Base-by-base conservation (phyloP, 1,284 basidiomycete genomes). In the Meripilus lineatus region DNA sequence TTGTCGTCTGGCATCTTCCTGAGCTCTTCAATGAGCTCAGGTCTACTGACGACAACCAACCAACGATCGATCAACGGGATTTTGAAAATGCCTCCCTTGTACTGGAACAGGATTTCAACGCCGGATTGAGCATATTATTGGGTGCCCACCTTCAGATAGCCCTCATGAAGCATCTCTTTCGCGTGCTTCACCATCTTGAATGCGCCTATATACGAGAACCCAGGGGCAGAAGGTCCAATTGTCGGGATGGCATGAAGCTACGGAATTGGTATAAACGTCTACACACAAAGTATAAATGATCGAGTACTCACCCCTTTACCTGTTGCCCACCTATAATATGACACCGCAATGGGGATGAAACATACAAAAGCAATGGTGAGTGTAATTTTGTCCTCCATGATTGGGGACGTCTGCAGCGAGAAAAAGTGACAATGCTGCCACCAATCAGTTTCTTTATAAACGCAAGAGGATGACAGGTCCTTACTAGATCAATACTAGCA, bases 1-100 rank as follows among this genome's bases (percentile, higher is more conserved):
- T 55, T 51, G 13, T 62, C 56, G 28, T 66, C 63, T 1, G 63
- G 54, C 3, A 58, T 51, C 32, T 55, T 58, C 24, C 49, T 55
- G 6, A 64, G 44, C 18, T 67, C 65, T 17, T 61, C 57, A 4
- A 61, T 49, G 47, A 47, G 47, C 35, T 48, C 46, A 20, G 44
- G 49, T n/a, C 54, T 53, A 3, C 41, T 53, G 15, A 56, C 48
- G 5, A 64, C 33, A 18, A 66, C 56, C 4, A 59, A 43, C 61
- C 62, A 65, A 15, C 49, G 44, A 14, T 64, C 61, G 32, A 63
- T 49, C 50, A 64, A 57, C 0, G 72, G 60, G 14, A 72, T 52
- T 53, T 63, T 67, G 53, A 68, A 54, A 20, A 45, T 23, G 4
- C 38, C 37, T 21, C 30, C 40, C 17, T 33, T 30, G 17, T 41